Evolutionary conservation across 164 flowering plant species (phyloP), one percentile per base, ranked within the genome.

Genomic region (Annona cherimola): DNA sequence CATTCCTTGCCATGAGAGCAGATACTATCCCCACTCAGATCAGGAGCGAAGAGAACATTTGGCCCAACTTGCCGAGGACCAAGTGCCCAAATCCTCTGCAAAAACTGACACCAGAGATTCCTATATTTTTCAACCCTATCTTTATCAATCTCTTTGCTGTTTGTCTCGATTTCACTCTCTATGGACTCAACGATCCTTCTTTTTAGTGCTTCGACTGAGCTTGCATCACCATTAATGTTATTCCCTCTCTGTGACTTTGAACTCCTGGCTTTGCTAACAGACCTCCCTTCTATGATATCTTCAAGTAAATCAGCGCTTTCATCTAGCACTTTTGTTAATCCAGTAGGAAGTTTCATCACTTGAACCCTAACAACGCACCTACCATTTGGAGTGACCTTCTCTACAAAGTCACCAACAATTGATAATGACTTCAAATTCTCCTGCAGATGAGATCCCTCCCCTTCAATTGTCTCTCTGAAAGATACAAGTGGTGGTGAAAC

Each of bases 401-500:
- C 92, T 62, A 90, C 78, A 83, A 61, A 89, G 43, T 87, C 91
- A 12, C 83, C 79, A 77, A 81, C 80, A 40, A 77, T 81, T 12
- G 70, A 67, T 16, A 85, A 77, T 42, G 74, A 41, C 69, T 86
- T 92, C 74, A 87, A 68, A 66, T 71, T 81, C 54, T 94, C 95
- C 40, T 85, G 60, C 39, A 78, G 79, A 83, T 81, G 80, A 60
- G 74, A 76, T 46, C 66, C 80, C 45, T 88, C 92, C 44, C 87
- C 96, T 69, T 94, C 96, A 71, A 90, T 87, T 19, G 98, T 94
- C 80, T 94, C 97, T 69, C 78, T 92, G 72, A 83, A 94, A 40
- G 96, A 88, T 2, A 94, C 98, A 70, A 94, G 94, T 44, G 98
- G 98, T 5, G 93, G 88, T 64, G 97, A 94, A 54, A 93, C 93